Conservation (phyloP, 371 early-diverging fungal species). For the Mortierella sp. region DNA sequence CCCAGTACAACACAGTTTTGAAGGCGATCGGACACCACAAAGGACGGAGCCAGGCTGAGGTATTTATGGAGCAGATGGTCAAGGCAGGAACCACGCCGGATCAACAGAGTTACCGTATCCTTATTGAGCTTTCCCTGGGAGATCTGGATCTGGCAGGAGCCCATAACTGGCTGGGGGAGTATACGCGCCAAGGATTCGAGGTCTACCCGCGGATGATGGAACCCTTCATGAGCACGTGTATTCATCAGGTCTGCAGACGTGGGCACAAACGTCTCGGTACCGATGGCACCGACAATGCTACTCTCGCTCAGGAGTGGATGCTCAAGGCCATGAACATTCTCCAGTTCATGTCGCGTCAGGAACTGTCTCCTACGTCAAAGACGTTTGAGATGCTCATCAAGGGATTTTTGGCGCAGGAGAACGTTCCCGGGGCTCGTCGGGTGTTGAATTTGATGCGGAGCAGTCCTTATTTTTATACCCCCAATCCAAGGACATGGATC, state of each 20-base stretch:
- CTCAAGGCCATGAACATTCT: slow-evolving; percentile 32
- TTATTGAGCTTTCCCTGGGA: slow-evolving; percentile 27
- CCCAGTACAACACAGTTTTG: slow-evolving; percentile 37
- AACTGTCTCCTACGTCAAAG: slow-evolving; percentile 21
- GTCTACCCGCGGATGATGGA: slow-evolving; percentile 31
- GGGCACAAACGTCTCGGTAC: background rate
- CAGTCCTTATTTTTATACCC: slow-evolving; percentile 41
- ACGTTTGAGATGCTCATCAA: slow-evolving; percentile 39
- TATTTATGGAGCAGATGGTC: slow-evolving; percentile 20
- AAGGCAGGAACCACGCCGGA: slow-evolving; percentile 20
- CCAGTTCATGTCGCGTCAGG: slow-evolving; percentile 30
- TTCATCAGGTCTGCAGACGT: slow-evolving; percentile 7
- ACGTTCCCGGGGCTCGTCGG: slow-evolving; percentile 23
- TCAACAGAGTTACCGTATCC: slow-evolving; percentile 34
- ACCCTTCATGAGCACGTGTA: slow-evolving; percentile 36
- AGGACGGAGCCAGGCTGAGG: slow-evolving; percentile 11
- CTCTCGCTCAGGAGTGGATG: slow-evolving; percentile 43
- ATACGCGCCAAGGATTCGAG: slow-evolving; percentile 33
- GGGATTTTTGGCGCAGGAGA: slow-evolving; percentile 33
- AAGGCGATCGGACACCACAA: slow-evolving; percentile 20
- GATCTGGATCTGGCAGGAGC: slow-evolving; percentile 26
- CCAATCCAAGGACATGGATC: slow-evolving; percentile 38
- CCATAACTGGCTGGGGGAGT: slow-evolving; percentile 43
- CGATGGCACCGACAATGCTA: background rate
- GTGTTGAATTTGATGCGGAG: slow-evolving; percentile 29